Base-by-base conservation (phyloP, 176 grass and related monocot species). In the Carex parvula region DNA sequence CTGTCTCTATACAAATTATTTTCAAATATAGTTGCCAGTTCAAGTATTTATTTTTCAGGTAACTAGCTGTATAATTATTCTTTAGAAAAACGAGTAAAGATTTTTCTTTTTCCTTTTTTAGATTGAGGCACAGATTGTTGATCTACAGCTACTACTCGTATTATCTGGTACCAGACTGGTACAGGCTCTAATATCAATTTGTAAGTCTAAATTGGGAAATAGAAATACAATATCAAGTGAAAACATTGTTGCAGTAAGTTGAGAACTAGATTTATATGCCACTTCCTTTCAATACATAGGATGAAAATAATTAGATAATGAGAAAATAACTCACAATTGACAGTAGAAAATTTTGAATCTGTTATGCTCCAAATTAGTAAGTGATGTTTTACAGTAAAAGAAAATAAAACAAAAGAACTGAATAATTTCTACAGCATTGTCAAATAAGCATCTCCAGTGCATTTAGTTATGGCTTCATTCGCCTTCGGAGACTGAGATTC, bases 401-500 rank as follows among this genome's bases (percentile, higher is more conserved):
- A 55, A 77, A 77, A 77, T 2, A 29, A 55, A 78, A 77, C 24
- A 78, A 55, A 71, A 55, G 52, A 74, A 52, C 73, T 12, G 53
- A 78, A 78, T 2, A 24, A 57, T n/a, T 78, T 78, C 73, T 91
- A 97, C 79, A 91, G 88, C 88, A 79, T 92, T 26, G 84, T 84
- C 60, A 87, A 75, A 82, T 88, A 81, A 62, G 76, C 18, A 81
- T 89, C 86, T 81, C 90, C 93, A 30, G 84, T 84, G 79, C 87
- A 99, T 84, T 92, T 95, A 2, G 91, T 89, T 20, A 99, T 89
- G 80, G 93, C 87, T 90, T 95, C 93, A 4, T 93, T 93, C 0
- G 93, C 66, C 87, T 93, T 93, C 15, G 79, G 90, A 24, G 88
- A 63, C 18, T 84, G 90, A 15, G 88, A 86, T 82, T 89, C 85